phyloP scores from a whole-genome alignment of 768 basidiomycete species.

The Kwoniella botswanensis region DNA sequence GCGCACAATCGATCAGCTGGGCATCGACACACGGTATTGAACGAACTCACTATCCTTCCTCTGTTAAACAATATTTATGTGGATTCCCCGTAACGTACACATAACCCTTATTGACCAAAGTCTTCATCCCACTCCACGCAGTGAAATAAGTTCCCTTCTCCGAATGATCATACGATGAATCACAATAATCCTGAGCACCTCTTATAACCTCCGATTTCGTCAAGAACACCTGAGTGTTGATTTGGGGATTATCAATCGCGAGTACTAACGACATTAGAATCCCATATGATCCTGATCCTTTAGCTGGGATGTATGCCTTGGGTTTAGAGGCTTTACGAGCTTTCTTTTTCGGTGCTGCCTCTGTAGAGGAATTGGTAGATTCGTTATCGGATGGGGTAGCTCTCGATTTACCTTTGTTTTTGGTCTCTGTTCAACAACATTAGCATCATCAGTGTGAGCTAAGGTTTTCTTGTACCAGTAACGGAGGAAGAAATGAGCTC shows the following conservation, averaged over 20 bases:
- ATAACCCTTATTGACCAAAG: constrained; percentile 48
- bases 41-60: constrained; percentile 53
- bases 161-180: constrained; percentile 41
- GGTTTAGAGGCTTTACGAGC: constrained; percentile 32
- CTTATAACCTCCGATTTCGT: constrained; percentile 49
- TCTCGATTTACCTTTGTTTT: constrained; percentile 30
- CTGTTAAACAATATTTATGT: constrained; percentile 50
- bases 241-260: constrained; percentile 46
- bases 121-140: constrained; percentile 53
- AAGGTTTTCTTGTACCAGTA: not conserved
- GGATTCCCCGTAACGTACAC: constrained; percentile 52
- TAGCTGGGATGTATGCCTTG: constrained; percentile 47
- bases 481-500: constrained; percentile 15
- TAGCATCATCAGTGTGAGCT: not conserved
- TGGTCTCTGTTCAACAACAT: not conserved
- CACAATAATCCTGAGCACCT: constrained; percentile 43
- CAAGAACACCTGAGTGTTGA: constrained; percentile 45
- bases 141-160: constrained; percentile 50
- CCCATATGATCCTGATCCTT: constrained; percentile 50
- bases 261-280: constrained; percentile 52
- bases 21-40: not conserved
- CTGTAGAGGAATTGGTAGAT: not conserved
- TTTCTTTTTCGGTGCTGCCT: constrained; percentile 28
- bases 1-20: not conserved
- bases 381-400: constrained; percentile 13